Conservation (phyloP, 768 basidiomycete genomes). For the Lyophyllum atratum region DNA sequence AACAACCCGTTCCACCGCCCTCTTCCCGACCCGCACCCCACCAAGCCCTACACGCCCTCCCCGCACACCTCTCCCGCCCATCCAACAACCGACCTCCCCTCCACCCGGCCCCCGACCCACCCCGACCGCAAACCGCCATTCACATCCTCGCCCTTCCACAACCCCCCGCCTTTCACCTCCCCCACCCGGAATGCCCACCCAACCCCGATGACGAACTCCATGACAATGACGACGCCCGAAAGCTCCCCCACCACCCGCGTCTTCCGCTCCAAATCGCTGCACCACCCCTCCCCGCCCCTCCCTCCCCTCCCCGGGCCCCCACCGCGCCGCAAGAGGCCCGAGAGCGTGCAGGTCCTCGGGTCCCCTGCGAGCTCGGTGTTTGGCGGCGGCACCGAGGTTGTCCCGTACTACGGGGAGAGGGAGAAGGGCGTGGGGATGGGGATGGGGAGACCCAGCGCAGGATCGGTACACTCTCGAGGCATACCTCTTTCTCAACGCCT, state of each 20-base stretch:
- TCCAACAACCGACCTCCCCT: slow-evolving; percentile 25
- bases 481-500: neutral
- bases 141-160: too few relatives aligned
- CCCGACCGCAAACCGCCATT: slow-evolving; percentile 54
- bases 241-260: slow-evolving; percentile 38
- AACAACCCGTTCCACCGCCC: slow-evolving; percentile 15
- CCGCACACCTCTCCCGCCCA: slow-evolving; percentile 32
- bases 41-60: slow-evolving; percentile 18
- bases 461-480: neutral
- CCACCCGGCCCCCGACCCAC: slow-evolving; percentile 48
- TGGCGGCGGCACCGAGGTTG: neutral
- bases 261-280: slow-evolving; percentile 57
- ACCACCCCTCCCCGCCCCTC: slow-evolving; percentile 41
- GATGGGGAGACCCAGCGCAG: neutral
- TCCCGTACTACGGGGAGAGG: neutral
- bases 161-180: slow-evolving; percentile 11
- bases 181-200: slow-evolving; percentile 4
- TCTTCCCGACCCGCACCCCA: neutral
- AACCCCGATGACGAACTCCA: slow-evolving; percentile 1
- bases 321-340: slow-evolving; percentile 54
- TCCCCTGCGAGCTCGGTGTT: neutral
- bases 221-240: slow-evolving; percentile 14
- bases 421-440: neutral
- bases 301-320: slow-evolving; percentile 29
- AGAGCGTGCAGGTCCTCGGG: slow-evolving; percentile 57